A percentile compares a stretch with the other conserved stretches of the same genome.
These are phyloP conservation scores for Pseudogymnoascus sp. DNA, from an alignment of 2,329 filamentous ascomycete species.

Conservation along the genomic window DNA sequence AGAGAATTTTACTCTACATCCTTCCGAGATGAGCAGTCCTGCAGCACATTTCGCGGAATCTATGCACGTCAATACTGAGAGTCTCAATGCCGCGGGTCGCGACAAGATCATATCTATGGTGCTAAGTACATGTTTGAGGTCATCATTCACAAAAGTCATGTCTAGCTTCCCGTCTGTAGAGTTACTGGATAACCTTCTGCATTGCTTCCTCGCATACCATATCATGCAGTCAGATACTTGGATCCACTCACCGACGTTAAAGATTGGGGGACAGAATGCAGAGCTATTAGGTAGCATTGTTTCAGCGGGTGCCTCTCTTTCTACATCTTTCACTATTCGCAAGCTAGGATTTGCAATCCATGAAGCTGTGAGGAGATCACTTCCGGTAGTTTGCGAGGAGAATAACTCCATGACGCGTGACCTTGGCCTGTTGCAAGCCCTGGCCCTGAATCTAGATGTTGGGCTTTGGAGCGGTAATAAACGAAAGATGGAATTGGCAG, in stretches of 20 bases:
- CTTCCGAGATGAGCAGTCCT: not conserved
- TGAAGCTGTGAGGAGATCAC: constrained; percentile 17
- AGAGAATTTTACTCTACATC: not conserved
- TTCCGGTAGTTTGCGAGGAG: constrained; percentile 35
- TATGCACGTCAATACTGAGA: not conserved
- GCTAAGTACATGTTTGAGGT: constrained; percentile 11
- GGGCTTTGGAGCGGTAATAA: constrained; percentile 54
- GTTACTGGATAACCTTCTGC: constrained; percentile 18
- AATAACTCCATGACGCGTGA: constrained; percentile 45
- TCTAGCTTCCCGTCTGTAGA: constrained; percentile 20
- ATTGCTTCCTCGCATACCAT: constrained; percentile 16
- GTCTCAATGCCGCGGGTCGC: not conserved
- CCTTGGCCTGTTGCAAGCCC: constrained; percentile 45
- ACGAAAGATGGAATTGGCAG: constrained; percentile 52
- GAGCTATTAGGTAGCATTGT: constrained; percentile 17
- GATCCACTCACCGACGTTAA: constrained; percentile 19
- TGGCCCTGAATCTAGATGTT: constrained; percentile 43
- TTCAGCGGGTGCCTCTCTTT: constrained; percentile 17
- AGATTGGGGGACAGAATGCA: not conserved
- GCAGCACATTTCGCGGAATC: not conserved
- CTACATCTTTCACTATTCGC: constrained; percentile 14
- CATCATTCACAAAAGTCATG: constrained; percentile 12
- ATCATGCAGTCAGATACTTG: constrained; percentile 16
- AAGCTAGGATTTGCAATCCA: constrained; percentile 23
- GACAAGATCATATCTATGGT: constrained; percentile 21